A percentile compares a stretch with the other conserved stretches of the same genome.
phyloP scores from a whole-genome alignment of 2,329 filamentous ascomycete species.

The Dryadomyces sulphureus region DNA sequence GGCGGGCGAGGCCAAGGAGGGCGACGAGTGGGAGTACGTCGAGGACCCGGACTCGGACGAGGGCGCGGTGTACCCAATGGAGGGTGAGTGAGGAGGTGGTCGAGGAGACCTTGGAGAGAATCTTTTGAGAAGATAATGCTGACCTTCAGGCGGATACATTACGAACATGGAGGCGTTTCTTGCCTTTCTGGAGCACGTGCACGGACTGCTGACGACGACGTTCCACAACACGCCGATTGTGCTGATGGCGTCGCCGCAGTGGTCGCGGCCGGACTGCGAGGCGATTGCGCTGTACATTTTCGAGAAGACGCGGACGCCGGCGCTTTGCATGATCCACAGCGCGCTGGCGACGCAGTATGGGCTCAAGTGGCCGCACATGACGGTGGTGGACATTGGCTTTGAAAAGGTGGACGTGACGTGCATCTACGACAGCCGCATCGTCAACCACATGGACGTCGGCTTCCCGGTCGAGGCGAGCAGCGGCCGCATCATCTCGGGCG shows the following conservation, averaged over 20 bases:
- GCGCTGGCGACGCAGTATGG: conserved; percentile 80
- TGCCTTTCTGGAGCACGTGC: conserved; percentile 81
- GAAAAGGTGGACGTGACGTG: conserved; percentile 89
- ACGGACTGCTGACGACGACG: conserved; percentile 74
- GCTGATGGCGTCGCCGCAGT: conserved; percentile 76
- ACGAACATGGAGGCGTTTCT: conserved; percentile 87
- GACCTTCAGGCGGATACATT: conserved; percentile 52
- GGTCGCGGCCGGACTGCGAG: conserved; percentile 80
- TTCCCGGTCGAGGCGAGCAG: conserved; percentile 31
- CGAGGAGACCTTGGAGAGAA: no score
- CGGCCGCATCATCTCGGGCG: conserved; percentile 49
- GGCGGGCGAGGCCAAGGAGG: conserved; percentile 4
- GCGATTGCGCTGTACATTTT: conserved; percentile 87
- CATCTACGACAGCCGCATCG: conserved; percentile 65
- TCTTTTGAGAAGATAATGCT: no score
- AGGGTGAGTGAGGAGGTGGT: no score
- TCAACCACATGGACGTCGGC: conserved; percentile 50
- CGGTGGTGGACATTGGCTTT: conserved; percentile 80
- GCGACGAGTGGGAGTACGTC: conserved; percentile 53
- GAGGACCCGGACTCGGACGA: conserved; percentile 81
- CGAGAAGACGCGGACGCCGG: conserved; percentile 90
- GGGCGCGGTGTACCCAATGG: conserved; percentile 77
- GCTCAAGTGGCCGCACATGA: conserved; percentile 58
- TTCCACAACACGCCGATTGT: conserved; percentile 95
- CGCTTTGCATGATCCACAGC: conserved; percentile 79